Conservation (phyloP, 176 grass and related monocot species). For the Puya raimondii region DNA sequence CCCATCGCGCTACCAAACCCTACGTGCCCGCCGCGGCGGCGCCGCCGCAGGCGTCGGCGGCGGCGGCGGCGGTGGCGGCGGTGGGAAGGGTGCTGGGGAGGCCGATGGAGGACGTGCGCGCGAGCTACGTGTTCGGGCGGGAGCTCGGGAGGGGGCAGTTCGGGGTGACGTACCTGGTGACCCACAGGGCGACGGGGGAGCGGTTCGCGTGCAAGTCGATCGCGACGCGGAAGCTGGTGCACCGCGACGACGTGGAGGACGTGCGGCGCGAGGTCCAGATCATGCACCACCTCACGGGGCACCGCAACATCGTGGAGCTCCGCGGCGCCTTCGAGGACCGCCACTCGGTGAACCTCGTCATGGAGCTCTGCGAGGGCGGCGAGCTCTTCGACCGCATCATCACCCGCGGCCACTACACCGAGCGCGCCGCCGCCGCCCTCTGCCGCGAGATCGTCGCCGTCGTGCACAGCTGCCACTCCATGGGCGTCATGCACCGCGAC, state of each 20-base stretch:
- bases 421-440: constrained; percentile 73
- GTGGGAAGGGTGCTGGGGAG: constrained; percentile 72
- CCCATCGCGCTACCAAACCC: background rate
- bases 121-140: constrained; percentile 70
- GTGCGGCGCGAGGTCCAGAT: constrained; percentile 95
- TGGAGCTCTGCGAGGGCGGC: constrained; percentile 98
- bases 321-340: constrained; percentile 78
- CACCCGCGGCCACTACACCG: constrained; percentile 78
- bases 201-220: constrained; percentile 97
- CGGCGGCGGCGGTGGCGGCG: constrained; percentile 1
- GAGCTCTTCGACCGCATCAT: constrained; percentile 99
- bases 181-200: constrained; percentile 52
- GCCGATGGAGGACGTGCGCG: constrained; percentile 83
- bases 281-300: constrained; percentile 96
- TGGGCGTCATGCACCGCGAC: constrained; percentile 98
- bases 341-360: constrained; percentile 91
- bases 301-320: constrained; percentile 97
- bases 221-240: constrained; percentile 85
- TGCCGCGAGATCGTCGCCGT: constrained; percentile 93
- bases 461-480: constrained; percentile 90
- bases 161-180: constrained; percentile 94
- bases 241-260: constrained; percentile 86
- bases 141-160: constrained; percentile 91
- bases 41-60: background rate
- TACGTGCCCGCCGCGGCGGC: background rate